Evolutionary conservation across 139 green algal genomes (phyloP), one percentile per base, ranked within the genome.

Genomic region (Coelastrella sp.): DNA sequence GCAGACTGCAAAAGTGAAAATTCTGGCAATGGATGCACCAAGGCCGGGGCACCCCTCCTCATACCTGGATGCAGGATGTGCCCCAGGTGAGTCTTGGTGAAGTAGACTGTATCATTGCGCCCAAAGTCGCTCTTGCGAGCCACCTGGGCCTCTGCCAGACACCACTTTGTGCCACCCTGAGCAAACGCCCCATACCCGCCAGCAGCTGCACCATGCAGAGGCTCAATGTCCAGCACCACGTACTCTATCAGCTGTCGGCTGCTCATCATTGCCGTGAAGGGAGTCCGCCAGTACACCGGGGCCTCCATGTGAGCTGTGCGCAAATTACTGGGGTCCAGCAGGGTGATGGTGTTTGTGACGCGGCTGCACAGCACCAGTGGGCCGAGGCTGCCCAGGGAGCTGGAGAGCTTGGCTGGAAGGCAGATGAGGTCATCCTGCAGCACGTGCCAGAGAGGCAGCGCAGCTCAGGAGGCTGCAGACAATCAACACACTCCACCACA

Each of bases 341-440:
- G 94, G 4, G 95, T 96, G 84, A 99, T 90, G 72, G 92, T 92
- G 94, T 95, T 98, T 80, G 95, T 97, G 70, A 99, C 95, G 7
- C 96, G 93, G 24, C 94, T 97, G 90, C 94, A 96, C 56, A 99
- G 90, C 79, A 99, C 94, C 61, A 99, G n/a, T 7, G 97, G 98
- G 0, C 97, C 98, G 12, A 99, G 87, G 82, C 93, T 93, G 61
- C 98, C 98, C 14, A 97, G 91, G 4, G 87, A 85, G 19, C 90
- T 84, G 56, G 95, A 92, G 19, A 97, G 82, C 92, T 98, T 99
- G 58, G 86, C 74, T 0, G 97, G 96, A 49, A 99, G 91, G 92
- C 94, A 99, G 0, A 99, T 93, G 84, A 99, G 89, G 93, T 99
- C 98, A 87, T 99, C 98, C 95, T 99, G 84, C 68, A 68, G 68